phyloP scores from a whole-genome alignment of 2,329 filamentous ascomycete species.

The Akanthomyces uredinophilus region DNA sequence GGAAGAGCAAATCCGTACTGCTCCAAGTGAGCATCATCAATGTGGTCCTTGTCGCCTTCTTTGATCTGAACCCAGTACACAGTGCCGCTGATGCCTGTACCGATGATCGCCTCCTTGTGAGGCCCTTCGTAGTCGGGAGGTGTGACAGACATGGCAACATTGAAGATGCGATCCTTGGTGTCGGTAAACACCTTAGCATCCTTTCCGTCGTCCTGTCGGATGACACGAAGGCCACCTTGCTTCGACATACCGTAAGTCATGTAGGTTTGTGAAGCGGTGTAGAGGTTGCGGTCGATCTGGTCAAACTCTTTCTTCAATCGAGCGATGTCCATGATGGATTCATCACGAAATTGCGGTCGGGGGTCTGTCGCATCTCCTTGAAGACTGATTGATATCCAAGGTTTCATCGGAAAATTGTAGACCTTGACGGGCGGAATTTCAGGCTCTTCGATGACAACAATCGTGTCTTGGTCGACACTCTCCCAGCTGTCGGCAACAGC shows the following conservation, averaged over 20 bases:
- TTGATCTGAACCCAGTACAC: constrained; percentile 92
- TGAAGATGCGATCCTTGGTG: constrained; percentile 91
- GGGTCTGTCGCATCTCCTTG: constrained; percentile 50
- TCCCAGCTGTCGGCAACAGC: constrained; percentile 84
- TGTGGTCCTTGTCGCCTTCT: constrained; percentile 70
- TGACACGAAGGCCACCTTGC: constrained; percentile 86
- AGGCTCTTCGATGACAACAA: constrained; percentile 61
- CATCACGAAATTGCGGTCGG: constrained; percentile 64
- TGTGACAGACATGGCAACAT: constrained; percentile 75
- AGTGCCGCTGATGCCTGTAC: constrained; percentile 87
- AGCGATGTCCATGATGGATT: constrained; percentile 86
- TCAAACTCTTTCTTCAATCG: constrained; percentile 96
- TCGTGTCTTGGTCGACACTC: constrained; percentile 70
- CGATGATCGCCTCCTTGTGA: constrained; percentile 77
- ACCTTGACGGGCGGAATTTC: constrained; percentile 66
- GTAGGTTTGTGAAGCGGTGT: constrained; percentile 81
- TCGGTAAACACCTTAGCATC: constrained; percentile 90
- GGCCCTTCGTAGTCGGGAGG: constrained; percentile 49
- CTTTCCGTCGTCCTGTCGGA: constrained; percentile 87
- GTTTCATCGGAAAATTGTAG: constrained; percentile 94
- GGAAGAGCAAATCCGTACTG: constrained; percentile 85
- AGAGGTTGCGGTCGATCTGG: constrained; percentile 89
- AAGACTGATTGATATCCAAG: constrained; percentile 86
- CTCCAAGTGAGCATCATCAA: constrained; percentile 74
- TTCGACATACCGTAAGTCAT: constrained; percentile 94